Conservation (phyloP, 1,284 basidiomycete species). For the Afroboletus lepidellus region DNA sequence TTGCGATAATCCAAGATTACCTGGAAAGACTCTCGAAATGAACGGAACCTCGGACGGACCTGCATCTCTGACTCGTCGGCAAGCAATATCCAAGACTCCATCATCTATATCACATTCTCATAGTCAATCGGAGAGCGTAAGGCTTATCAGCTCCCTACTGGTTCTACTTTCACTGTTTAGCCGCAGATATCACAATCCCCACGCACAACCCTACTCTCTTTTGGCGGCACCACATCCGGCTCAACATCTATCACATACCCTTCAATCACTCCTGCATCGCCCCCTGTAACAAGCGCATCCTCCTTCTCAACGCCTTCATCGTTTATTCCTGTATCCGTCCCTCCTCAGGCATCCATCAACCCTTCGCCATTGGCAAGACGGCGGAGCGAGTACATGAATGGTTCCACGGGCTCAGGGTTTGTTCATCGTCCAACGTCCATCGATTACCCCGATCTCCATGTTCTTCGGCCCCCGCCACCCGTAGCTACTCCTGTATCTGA, state of each 20-base stretch:
- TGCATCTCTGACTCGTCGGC: constrained; percentile 37
- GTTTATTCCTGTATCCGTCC: constrained; percentile 50
- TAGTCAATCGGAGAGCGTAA: constrained; percentile 44
- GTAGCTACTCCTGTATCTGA: constrained; percentile 68
- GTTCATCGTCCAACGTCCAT: constrained; percentile 51
- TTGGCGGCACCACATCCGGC: constrained; percentile 30
- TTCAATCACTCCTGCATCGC: constrained; percentile 33
- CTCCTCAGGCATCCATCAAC: constrained; percentile 78
- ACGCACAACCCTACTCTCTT: constrained; percentile 34
- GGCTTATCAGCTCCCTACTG: constrained; percentile 14
- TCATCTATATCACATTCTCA: constrained; percentile 40
- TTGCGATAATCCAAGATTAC: constrained; percentile 14
- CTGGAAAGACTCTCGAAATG: constrained; percentile 14
- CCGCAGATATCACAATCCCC: constrained; percentile 28
- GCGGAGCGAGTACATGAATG: constrained; percentile 78
- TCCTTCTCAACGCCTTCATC: constrained; percentile 30
- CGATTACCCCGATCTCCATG: constrained; percentile 77
- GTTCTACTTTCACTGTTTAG: constrained; percentile 10
- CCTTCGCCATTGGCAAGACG: constrained; percentile 66
- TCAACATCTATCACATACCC: constrained; percentile 47
- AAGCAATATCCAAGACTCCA: constrained; percentile 38
- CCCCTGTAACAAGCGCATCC: constrained; percentile 38
- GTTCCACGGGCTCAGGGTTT: constrained; percentile 61
- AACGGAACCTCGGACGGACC: constrained; percentile 26
- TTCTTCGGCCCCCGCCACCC: constrained; percentile 75